These are phyloP conservation scores for Neolecta irregularis DNA, from an alignment of 1,139 yeast species.

Conservation along the genomic window DNA sequence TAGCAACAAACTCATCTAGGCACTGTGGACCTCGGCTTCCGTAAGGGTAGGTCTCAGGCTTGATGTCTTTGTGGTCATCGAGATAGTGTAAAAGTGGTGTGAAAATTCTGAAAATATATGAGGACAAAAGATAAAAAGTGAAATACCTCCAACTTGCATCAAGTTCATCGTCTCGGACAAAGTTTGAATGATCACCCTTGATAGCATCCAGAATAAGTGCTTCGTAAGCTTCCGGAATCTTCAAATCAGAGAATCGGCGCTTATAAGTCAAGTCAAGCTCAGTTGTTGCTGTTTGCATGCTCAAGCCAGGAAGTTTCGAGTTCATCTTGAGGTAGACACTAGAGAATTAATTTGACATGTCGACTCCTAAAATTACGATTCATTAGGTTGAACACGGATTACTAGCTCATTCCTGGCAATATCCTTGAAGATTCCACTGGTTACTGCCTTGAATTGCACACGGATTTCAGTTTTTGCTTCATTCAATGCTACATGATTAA, in stretches of 20 bases:
- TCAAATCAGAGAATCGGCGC: slow-evolving; percentile 66
- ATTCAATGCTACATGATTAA: slow-evolving; percentile 16
- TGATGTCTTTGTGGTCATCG: slow-evolving; percentile 36
- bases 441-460: slow-evolving; percentile 77
- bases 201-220: slow-evolving; percentile 81
- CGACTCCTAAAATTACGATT: slow-evolving; percentile 33
- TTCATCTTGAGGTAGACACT: slow-evolving; percentile 71
- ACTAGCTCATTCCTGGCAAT: slow-evolving; percentile 88
- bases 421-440: slow-evolving; percentile 63
- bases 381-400: slow-evolving; percentile 84
- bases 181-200: slow-evolving; percentile 88
- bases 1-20: slow-evolving; percentile 43
- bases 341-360: background rate
- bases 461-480: slow-evolving; percentile 70
- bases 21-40: slow-evolving; percentile 81
- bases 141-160: slow-evolving; percentile 85
- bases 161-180: slow-evolving; percentile 94
- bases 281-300: slow-evolving; percentile 65
- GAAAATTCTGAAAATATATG: too few relatives aligned
- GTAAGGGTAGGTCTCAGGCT: slow-evolving; percentile 59
- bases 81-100: slow-evolving; percentile 75
- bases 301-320: slow-evolving; percentile 83
- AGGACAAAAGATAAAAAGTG: too few relatives aligned
- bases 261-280: slow-evolving; percentile 82
- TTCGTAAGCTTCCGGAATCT: slow-evolving; percentile 97